A percentile compares a stretch with the other conserved stretches of the same genome.
Conservation (phyloP, 1,139 yeast genomes). For the Candida freyschussii region DNA sequence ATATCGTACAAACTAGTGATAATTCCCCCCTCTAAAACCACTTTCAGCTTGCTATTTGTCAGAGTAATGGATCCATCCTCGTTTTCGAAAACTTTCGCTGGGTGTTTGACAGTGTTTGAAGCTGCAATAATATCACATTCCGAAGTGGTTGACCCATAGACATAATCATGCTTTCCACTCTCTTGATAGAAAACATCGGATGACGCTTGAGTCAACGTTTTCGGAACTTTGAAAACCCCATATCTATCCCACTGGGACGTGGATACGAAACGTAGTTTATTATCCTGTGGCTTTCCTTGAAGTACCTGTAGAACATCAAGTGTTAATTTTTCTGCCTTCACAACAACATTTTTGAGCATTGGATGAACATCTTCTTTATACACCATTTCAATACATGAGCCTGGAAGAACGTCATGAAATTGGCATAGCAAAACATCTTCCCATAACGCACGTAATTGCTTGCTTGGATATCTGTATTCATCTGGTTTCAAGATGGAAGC, state of each 20-base stretch:
- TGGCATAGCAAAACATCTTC: conserved; percentile 86
- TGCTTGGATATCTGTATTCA: conserved; percentile 64
- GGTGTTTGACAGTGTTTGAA: conserved; percentile 32
- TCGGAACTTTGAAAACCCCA: conserved; percentile 43
- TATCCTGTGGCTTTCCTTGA: conserved; percentile 13
- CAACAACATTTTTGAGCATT: conserved; percentile 56
- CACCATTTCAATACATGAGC: conserved; percentile 92
- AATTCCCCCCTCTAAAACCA: conserved; percentile 56
- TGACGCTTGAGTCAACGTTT: conserved; percentile 5
- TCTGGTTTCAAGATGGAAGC: conserved; percentile 50
- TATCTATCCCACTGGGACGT: conserved; percentile 68
- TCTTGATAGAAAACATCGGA: conserved; percentile 5
- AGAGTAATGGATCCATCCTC: conserved; percentile 43
- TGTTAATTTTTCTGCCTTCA: conserved; percentile 48
- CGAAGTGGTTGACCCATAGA: conserved; percentile 13
- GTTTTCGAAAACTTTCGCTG: conserved; percentile 41
- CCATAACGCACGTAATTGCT: conserved; percentile 70
- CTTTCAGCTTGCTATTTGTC: conserved; percentile 57
- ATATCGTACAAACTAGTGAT: conserved; percentile 65
- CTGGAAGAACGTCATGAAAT: conserved; percentile 96
- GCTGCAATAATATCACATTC: conserved; percentile 12
- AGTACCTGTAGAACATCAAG: conserved; percentile 45
- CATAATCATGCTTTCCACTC: conserved; percentile 18
- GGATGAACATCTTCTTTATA: conserved; percentile 89
- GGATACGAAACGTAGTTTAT: conserved; percentile 37